Evolutionary conservation across 805 yeast species (phyloP), one percentile per base, ranked within the genome.

Genomic region (Lipomyces oligophaga): DNA sequence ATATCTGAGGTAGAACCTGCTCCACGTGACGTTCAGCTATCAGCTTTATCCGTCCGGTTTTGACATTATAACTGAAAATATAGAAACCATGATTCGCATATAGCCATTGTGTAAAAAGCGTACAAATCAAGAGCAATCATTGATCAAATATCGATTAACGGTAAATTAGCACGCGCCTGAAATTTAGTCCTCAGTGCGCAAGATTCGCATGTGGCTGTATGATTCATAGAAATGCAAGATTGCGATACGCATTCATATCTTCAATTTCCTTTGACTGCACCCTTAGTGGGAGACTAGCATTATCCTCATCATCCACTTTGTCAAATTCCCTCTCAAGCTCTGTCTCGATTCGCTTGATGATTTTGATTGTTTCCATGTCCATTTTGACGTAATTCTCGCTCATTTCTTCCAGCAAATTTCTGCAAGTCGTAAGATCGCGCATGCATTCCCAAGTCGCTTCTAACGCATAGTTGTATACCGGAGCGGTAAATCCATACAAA

Each of bases 361-460:
- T 47, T 35, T 56, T 59, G 7, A 62, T 55, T 4, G 75, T 72
- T 11, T 57, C 62, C 3, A 60, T 41, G 42, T 67, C 62, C 3
- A 71, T 67, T 27, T 62, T 61, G 8, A 72, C 64, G 5, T 71
- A 75, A 49, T 72, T 71, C 42, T 69, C 67, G 13, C 63, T 64
- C 59, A 72, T 62, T 45, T 72, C 76, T 15, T 68, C 64, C n/a
- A 68, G 58, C 15, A 68, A 49, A 11, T 57, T 53, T 20, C 64
- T 62, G n/a, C 70, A 63, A 3, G 62, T 58, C 22, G 58, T 59
- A 25, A 72, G 49, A 45, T 71, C 73, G 30, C 66, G 63, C 55
- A 62, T 70, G 37, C 56, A 56, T 22, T 64, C 57, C 76, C 76
- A 73, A n/a, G 63, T 48, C 6, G 70, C 55, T 32, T 54, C 45